These are phyloP conservation scores for Xylaria sp. DNA, from an alignment of 2,329 filamentous ascomycete species.

Conservation along the genomic window DNA sequence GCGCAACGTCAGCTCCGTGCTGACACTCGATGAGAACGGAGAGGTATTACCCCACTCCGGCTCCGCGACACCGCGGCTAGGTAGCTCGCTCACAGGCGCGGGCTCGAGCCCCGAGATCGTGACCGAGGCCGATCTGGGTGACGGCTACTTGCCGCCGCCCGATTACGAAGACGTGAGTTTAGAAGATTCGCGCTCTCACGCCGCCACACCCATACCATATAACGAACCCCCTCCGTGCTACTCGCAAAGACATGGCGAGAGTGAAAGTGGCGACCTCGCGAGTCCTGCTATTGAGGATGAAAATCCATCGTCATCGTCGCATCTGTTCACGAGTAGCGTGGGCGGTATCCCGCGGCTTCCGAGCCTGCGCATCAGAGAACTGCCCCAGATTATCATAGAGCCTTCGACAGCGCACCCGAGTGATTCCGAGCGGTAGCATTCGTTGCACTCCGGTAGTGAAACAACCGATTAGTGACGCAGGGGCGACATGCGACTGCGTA, in stretches of 20 bases:
- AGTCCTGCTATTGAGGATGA: slow-evolving; percentile 8
- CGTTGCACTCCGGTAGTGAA: background rate
- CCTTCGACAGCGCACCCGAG: slow-evolving; percentile 40
- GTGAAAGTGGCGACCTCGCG: slow-evolving; percentile 25
- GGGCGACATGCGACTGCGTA: background rate
- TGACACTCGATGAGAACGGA: slow-evolving; percentile 48
- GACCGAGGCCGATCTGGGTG: slow-evolving; percentile 46
- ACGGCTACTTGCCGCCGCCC: slow-evolving; percentile 45
- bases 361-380: slow-evolving; percentile 42
- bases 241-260: slow-evolving; percentile 24
- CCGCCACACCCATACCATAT: slow-evolving; percentile 36
- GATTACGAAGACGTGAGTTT: slow-evolving; percentile 49
- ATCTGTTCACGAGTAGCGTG: slow-evolving; percentile 32
- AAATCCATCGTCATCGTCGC: slow-evolving; percentile 24
- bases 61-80: slow-evolving; percentile 37
- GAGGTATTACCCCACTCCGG: slow-evolving; percentile 39
- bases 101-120: slow-evolving; percentile 49
- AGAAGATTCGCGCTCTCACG: slow-evolving; percentile 36
- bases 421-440: slow-evolving; percentile 14
- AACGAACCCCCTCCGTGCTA: slow-evolving; percentile 50
- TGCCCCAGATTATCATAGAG: slow-evolving; percentile 57
- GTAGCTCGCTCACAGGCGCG: slow-evolving; percentile 34
- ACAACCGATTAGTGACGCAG: background rate
- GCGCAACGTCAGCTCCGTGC: slow-evolving; percentile 48
- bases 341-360: slow-evolving; percentile 46